A percentile compares a stretch with the other conserved stretches of the same genome.
These are phyloP conservation scores for Tulasnella sp. DNA, from an alignment of 768 basidiomycete species.

Conservation along the genomic window DNA sequence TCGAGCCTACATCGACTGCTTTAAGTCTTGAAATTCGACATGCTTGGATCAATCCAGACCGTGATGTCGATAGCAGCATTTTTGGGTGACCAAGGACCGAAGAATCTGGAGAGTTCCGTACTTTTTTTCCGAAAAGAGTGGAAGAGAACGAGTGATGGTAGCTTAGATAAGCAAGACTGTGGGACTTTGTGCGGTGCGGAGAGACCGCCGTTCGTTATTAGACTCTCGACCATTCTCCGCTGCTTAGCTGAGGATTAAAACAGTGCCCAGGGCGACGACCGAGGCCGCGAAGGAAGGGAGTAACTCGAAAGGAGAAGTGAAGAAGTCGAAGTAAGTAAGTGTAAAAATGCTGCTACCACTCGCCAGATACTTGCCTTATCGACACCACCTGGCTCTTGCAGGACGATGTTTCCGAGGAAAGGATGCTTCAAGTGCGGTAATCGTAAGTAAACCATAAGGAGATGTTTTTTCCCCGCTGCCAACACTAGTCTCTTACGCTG, in stretches of 20 bases:
- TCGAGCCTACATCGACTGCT: background rate
- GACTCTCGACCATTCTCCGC: slow-evolving; percentile 1
- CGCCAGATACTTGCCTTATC: background rate
- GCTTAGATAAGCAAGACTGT: background rate
- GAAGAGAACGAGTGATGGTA: background rate
- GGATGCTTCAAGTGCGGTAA: slow-evolving; percentile 93
- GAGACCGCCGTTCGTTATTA: background rate
- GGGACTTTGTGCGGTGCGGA: background rate
- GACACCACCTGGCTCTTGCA: background rate
- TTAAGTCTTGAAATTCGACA: background rate
- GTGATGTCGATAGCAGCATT: background rate
- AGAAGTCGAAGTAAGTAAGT: background rate
- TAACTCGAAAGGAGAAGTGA: background rate
- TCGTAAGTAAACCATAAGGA: slow-evolving; percentile 44
- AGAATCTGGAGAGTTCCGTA: background rate
- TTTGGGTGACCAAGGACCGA: background rate
- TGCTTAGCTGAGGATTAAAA: background rate
- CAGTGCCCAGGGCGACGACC: background rate
- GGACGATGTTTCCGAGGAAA: slow-evolving; percentile 42
- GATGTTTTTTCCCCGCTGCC: slow-evolving; percentile 21
- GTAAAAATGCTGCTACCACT: background rate
- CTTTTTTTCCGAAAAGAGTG: background rate
- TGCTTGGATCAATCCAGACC: background rate
- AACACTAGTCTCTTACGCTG: slow-evolving; percentile 16
- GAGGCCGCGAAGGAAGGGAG: background rate